Percentiles rank a stretch among this genome's conserved stretches.
These are phyloP conservation scores for Adansonia gregorii DNA, from an alignment of 441 rosid species.

Conservation along the genomic window DNA sequence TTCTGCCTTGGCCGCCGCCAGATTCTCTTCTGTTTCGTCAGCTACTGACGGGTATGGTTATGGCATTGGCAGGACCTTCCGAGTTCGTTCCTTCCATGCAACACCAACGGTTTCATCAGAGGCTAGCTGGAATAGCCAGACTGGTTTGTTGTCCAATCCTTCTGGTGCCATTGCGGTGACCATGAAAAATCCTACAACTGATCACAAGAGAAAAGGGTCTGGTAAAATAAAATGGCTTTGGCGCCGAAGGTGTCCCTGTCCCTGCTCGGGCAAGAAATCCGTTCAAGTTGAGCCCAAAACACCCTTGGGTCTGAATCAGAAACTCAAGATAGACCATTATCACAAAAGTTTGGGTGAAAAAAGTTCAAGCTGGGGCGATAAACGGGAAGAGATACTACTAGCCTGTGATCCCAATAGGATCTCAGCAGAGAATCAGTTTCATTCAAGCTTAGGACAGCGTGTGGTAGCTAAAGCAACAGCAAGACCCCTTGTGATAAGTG, in stretches of 20 bases:
- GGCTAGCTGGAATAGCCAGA: slow-evolving; percentile 94
- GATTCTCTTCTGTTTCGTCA: slow-evolving; percentile 67
- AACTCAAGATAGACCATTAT: neutral
- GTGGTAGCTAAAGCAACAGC: neutral
- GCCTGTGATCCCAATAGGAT: slow-evolving; percentile 32
- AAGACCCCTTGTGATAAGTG: neutral
- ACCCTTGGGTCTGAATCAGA: slow-evolving; percentile 26
- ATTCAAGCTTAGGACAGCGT: slow-evolving; percentile 23
- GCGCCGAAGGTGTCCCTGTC: slow-evolving; percentile 74
- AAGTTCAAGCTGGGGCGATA: slow-evolving; percentile 28
- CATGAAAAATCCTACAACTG: slow-evolving; percentile 31
- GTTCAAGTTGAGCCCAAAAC: slow-evolving; percentile 64
- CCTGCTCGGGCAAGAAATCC: slow-evolving; percentile 81
- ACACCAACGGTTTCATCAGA: slow-evolving; percentile 82
- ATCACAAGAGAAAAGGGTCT: slow-evolving; percentile 32
- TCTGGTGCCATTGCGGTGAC: slow-evolving; percentile 51
- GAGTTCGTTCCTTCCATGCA: slow-evolving; percentile 55
- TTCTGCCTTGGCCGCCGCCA: slow-evolving; percentile 33
- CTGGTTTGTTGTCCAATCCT: slow-evolving; percentile 64
- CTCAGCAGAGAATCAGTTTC: slow-evolving; percentile 31
- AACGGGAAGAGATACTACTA: slow-evolving; percentile 23
- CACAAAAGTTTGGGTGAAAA: neutral
- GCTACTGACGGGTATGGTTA: slow-evolving; percentile 35
- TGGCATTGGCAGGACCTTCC: slow-evolving; percentile 35
- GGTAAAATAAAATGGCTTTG: slow-evolving; percentile 55